A percentile compares a stretch with the other conserved stretches of the same genome.
Evolutionary conservation across 768 basidiomycete species (phyloP).

Genomic region (Mycena polygramma): DNA sequence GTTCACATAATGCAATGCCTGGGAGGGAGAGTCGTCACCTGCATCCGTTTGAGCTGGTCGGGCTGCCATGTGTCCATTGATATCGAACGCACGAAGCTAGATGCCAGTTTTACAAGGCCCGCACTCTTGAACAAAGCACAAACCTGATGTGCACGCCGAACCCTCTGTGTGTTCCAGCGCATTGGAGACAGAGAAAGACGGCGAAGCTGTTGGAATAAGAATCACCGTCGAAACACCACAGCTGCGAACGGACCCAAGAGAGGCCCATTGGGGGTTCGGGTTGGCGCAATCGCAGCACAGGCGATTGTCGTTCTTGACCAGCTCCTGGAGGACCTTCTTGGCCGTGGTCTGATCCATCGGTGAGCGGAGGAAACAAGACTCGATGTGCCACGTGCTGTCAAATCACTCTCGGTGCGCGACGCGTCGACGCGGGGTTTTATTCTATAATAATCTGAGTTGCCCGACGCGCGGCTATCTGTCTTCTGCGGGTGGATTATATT

Average conservation of each 20-base stretch:
- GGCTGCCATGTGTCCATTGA: constrained; percentile 98
- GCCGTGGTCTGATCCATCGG: constrained; percentile 74
- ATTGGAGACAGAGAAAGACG: constrained; percentile 92
- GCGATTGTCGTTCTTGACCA: constrained; percentile 84
- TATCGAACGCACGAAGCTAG: constrained; percentile 90
- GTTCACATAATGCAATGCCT: constrained; percentile 15
- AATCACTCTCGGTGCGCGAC: neutral
- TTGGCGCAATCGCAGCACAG: constrained; percentile 86
- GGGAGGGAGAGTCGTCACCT: constrained; percentile 60
- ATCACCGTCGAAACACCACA: too few relatives aligned
- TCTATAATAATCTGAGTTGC: too few relatives aligned
- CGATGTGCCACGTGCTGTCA: neutral
- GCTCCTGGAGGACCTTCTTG: constrained; percentile 79
- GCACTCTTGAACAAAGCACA: constrained; percentile 33
- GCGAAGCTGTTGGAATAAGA: constrained; percentile 67
- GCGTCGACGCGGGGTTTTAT: neutral
- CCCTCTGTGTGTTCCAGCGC: constrained; percentile 85
- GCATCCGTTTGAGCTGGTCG: constrained; percentile 91
- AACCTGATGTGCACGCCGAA: constrained; percentile 95
- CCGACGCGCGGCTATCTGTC: too few relatives aligned
- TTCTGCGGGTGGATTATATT: too few relatives aligned
- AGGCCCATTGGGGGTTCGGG: constrained; percentile 98
- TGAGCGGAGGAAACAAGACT: neutral
- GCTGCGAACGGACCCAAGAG: constrained; percentile 67
- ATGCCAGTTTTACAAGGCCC: constrained; percentile 29